Base-by-base conservation (phyloP, 306 rosid species). In the Arachis hypogaea region DNA sequence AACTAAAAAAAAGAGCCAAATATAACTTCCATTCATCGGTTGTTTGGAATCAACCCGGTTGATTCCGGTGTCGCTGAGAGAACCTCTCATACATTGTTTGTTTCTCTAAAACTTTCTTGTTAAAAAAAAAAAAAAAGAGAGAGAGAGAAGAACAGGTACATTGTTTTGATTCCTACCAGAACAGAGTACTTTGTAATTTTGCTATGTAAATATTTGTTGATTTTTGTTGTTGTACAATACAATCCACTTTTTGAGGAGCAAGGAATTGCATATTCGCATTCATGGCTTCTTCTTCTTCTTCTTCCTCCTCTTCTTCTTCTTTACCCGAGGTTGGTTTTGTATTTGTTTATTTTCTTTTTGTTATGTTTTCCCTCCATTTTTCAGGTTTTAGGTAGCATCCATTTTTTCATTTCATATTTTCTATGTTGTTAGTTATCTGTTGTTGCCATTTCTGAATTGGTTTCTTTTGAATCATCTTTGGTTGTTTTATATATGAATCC, bases 321-420 rank as follows among this genome's bases (percentile, higher is more conserved):
- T 58, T 64, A 22, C 10, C 66, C 22, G 29, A 71, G 75, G 75
- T 71, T 55, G 8, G 68, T 41, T 63, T 14, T 49, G 55, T 11
- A 49, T 49, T 49, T 49, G 55, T 4, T 33, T 33, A 2, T 33
- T 33, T 33, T 22, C 28, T 2, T 33, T 2, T 33, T 33, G 38
- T 33, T 33, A 11, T 4, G 0, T 11, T 49, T 11, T 46, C 11
- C 11, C 11, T 46, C 11, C 4, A 46, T 46, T 46, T 3, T 46
- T 46, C 52, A 9, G 52, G 11, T 9, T 47, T 41, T 41, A 41
- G 44, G 44, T 41, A 3, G 6, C 44, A 47, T 9, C 14, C 52
- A 45, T 45, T 47, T 9, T 47, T 47, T 47, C 5, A 2, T 47
- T 47, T 47, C 6, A 11, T 9, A 49, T 2, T 49, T 49, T 49